Evolutionary conservation across 176 grass and related monocot species (phyloP).

Genomic region (Oryza meridionalis): DNA sequence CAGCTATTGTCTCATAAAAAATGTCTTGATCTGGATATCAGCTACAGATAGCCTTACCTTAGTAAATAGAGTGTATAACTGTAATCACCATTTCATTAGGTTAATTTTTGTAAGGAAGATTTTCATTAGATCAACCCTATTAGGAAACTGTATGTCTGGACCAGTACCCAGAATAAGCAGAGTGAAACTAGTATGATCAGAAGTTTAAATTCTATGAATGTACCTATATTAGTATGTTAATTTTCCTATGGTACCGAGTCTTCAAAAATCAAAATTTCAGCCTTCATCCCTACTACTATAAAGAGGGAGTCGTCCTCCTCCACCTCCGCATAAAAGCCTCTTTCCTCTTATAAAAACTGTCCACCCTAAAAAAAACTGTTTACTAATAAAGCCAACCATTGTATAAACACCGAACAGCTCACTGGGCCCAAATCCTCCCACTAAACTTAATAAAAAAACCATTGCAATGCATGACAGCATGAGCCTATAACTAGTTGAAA

Average conservation of each 20-base stretch:
- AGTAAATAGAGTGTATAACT: constrained; percentile 5
- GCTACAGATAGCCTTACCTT: constrained; percentile 17
- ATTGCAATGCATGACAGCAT: too few relatives aligned
- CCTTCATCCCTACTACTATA: neutral
- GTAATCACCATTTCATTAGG: constrained; percentile 9
- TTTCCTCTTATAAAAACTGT: too few relatives aligned
- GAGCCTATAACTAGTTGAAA: neutral
- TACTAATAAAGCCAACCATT: too few relatives aligned
- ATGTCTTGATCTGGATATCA: constrained; percentile 4
- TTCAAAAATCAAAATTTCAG: constrained; percentile 4
- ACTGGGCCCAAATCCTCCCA: too few relatives aligned
- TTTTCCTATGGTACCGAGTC: constrained; percentile 3
- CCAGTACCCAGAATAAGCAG: constrained; percentile 3
- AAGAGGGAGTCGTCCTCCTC: too few relatives aligned
- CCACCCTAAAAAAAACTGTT: too few relatives aligned
- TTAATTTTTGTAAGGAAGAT: neutral
- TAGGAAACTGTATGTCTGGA: neutral
- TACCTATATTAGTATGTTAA: constrained; percentile 2
- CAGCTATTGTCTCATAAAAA: neutral
- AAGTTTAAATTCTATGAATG: constrained; percentile 12
- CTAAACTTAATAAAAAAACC: too few relatives aligned
- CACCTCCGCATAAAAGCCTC: too few relatives aligned
- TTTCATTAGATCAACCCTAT: neutral
- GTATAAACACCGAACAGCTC: too few relatives aligned
- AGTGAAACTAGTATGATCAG: constrained; percentile 22